These are phyloP conservation scores for Yamagishiella unicocca DNA, from an alignment of 139 green algal genomes.

Conservation along the genomic window DNA sequence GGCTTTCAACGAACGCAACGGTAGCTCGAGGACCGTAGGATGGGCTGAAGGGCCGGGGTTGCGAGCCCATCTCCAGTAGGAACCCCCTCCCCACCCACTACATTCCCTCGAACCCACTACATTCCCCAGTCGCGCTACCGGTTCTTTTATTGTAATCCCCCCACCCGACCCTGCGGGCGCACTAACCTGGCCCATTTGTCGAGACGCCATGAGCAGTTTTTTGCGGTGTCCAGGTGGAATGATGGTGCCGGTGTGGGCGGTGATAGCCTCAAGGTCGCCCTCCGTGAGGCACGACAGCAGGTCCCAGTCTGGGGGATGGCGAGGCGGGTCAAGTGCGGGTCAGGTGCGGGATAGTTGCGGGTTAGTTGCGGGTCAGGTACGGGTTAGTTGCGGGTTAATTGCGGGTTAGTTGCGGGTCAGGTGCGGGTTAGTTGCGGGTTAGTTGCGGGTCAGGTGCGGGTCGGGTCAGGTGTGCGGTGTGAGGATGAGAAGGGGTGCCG, in stretches of 20 bases:
- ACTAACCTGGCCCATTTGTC: slow-evolving; percentile 26
- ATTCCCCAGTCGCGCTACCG: neutral
- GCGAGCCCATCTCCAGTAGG: too few species aligned
- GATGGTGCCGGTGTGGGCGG: neutral
- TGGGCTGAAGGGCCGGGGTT: too few species aligned
- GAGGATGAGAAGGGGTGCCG: too few species aligned
- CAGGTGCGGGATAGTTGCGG: neutral
- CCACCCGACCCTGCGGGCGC: neutral
- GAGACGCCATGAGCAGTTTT: slow-evolving; percentile 38
- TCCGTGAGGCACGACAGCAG: slow-evolving; percentile 36
- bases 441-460: neutral
- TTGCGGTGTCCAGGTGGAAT: slow-evolving; percentile 38
- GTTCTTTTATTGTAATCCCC: neutral
- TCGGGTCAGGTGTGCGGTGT: neutral
- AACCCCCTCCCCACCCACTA: too few species aligned
- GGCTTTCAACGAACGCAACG: too few species aligned
- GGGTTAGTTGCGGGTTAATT: neutral
- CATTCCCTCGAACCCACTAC: neutral
- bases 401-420: neutral
- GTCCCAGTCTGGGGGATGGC: slow-evolving; percentile 19
- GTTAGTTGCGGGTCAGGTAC: neutral
- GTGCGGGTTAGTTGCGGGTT: neutral
- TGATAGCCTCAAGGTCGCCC: slow-evolving; percentile 31
- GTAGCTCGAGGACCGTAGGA: too few species aligned
- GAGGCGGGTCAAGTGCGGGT: neutral